Percentiles rank a stretch among this genome's conserved stretches.
These are phyloP conservation scores for Huntiella moniliformis DNA, from an alignment of 2,329 filamentous ascomycete species.

Conservation along the genomic window DNA sequence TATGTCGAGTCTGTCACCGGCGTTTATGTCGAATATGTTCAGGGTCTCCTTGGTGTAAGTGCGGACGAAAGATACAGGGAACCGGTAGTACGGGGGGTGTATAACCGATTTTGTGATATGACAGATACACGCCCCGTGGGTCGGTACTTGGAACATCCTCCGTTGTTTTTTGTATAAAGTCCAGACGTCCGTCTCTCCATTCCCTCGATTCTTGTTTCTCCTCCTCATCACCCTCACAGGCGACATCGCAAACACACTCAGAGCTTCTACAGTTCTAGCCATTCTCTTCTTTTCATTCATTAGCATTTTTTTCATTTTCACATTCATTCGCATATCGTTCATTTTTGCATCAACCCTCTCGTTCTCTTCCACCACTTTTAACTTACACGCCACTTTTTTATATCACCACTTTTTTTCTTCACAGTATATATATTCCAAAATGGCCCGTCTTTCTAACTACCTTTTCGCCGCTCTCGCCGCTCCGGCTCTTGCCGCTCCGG, in stretches of 20 bases:
- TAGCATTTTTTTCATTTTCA: not conserved
- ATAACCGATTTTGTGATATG: too few relatives aligned
- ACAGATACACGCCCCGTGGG: too few relatives aligned
- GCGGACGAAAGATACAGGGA: too few relatives aligned
- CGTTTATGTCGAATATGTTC: too few relatives aligned
- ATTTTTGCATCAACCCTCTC: not conserved
- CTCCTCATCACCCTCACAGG: slow-evolving; percentile 1
- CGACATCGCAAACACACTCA: slow-evolving; percentile 2
- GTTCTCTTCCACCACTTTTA: not conserved
- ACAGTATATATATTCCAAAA: not conserved
- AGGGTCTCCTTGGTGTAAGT: too few relatives aligned
- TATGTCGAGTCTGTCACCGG: too few relatives aligned
- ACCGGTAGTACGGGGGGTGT: too few relatives aligned
- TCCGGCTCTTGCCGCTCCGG: slow-evolving; percentile 4
- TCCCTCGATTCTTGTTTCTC: not conserved
- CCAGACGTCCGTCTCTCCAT: not conserved
- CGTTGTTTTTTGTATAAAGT: slow-evolving; percentile 4
- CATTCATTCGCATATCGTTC: not conserved
- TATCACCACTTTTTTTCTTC: too few relatives aligned
- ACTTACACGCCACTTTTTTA: not conserved
- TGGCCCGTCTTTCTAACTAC: slow-evolving; percentile 4
- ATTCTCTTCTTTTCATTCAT: slow-evolving; percentile 3
- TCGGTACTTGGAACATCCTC: too few relatives aligned
- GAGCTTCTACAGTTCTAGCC: slow-evolving; percentile 10
- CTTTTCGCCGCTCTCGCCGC: slow-evolving; percentile 7